Evolutionary conservation across 208 protist genomes (phyloP), one percentile per base, ranked within the genome.

Genomic region (Trypanosoma conorhini): DNA sequence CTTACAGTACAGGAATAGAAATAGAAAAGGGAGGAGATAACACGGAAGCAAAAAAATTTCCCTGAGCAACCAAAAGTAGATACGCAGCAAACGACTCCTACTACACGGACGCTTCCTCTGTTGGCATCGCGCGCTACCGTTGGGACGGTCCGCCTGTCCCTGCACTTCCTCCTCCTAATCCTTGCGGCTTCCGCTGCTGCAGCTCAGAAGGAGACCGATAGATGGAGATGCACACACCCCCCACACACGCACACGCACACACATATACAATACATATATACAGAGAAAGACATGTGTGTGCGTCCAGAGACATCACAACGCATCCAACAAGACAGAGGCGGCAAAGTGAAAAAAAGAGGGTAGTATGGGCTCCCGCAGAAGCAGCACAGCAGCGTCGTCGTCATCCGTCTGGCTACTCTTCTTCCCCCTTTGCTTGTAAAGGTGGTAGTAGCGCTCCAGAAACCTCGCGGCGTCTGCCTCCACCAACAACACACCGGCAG

Each of bases 401-500:
- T 24, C 19, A 59, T 35, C 30, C 15, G 19, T n/a, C n/a, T n/a
- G 12, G 50, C 50, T n/a, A 15, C 4, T 35, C 17, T 60, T 60
- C 33, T 60, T 35, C 26, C 55, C 1, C 31, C n/a, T n/a, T n/a
- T 60, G 30, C 0, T 48, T 9, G 38, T 48, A 21, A n/a, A 21
- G 48, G 21, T 17, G 17, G 48, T n/a, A 21, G 61, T 68, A 69
- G 7, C 50, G 50, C 28, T 55, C 30, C 28, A 75, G 38, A 63
- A 75, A 69, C 15, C 62, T 17, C 12, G 61, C 13, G 28, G 44
- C 17, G 17, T 63, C 62, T 1, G 58, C 4, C 8, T 62, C 62
- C 38, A 75, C 55, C 40, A 22, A 26, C 40, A 75, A 44, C 15
- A 69, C 22, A 24, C 60, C 61, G 48, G 21, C 30, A 30, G 63